These are phyloP conservation scores for Emmonsiellopsis sp. DNA, from an alignment of 2,329 filamentous ascomycete species.

Conservation along the genomic window DNA sequence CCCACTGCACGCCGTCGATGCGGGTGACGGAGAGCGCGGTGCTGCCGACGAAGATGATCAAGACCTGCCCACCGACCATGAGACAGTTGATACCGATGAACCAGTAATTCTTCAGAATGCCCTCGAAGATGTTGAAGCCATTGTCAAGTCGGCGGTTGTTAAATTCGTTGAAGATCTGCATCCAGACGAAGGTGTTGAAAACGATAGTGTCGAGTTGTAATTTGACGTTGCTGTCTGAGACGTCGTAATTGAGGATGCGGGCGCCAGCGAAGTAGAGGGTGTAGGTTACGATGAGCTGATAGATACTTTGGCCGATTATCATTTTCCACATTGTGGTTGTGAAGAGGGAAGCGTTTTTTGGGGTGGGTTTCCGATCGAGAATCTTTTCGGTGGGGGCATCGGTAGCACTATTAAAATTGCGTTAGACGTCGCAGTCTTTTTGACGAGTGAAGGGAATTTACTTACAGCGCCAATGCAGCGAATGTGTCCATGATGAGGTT, in stretches of 20 bases:
- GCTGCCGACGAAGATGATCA: slow-evolving; percentile 84
- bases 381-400: slow-evolving; percentile 79
- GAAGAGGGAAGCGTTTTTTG: slow-evolving; percentile 66
- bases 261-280: slow-evolving; percentile 68
- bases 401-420: slow-evolving; percentile 46
- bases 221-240: slow-evolving; percentile 33
- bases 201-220: slow-evolving; percentile 66
- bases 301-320: slow-evolving; percentile 87
- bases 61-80: slow-evolving; percentile 80
- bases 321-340: slow-evolving; percentile 98
- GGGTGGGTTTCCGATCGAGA: slow-evolving; percentile 67
- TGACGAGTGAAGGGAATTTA: background rate
- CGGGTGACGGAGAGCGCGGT: slow-evolving; percentile 64
- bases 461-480: slow-evolving; percentile 65
- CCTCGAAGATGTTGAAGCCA: slow-evolving; percentile 90
- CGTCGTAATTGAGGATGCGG: slow-evolving; percentile 50
- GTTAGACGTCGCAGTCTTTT: background rate
- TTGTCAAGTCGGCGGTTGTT: slow-evolving; percentile 96
- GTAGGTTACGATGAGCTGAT: slow-evolving; percentile 71
- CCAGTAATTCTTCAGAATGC: slow-evolving; percentile 73
- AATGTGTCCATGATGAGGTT: slow-evolving; percentile 98
- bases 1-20: slow-evolving; percentile 73
- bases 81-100: slow-evolving; percentile 76
- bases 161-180: slow-evolving; percentile 98
- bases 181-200: slow-evolving; percentile 98